Percentiles rank a stretch among this genome's conserved stretches.
Evolutionary conservation across 257 asterid genomes (phyloP).

Genomic region (Primulina huaijiensis): DNA sequence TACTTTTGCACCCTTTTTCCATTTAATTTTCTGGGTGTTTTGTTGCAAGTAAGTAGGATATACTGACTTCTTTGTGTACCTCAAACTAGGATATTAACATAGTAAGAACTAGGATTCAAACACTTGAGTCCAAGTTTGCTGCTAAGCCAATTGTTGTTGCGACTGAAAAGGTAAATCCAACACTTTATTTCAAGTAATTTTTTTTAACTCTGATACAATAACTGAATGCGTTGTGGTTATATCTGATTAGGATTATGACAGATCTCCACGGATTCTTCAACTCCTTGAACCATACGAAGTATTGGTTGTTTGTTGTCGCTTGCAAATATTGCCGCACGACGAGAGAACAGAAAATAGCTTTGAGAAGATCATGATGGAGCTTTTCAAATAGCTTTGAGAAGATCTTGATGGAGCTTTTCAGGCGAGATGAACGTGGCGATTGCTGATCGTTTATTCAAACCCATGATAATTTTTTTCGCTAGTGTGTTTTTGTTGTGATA

Average conservation of each 20-base stretch:
- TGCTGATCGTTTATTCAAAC: neutral
- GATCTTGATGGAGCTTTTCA: conserved; percentile 40
- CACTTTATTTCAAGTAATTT: too few relatives aligned
- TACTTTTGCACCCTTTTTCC: neutral
- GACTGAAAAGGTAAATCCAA: conserved; percentile 71
- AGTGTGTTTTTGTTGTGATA: too few relatives aligned
- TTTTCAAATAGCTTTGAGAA: conserved; percentile 45
- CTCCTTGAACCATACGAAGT: conserved; percentile 49
- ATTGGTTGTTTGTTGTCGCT: conserved; percentile 61
- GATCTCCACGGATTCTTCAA: conserved; percentile 60
- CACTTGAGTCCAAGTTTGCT: conserved; percentile 52
- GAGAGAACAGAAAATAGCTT: conserved; percentile 56
- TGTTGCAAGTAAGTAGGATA: neutral
- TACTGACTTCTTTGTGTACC: conserved; percentile 22
- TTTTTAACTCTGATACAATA: too few relatives aligned
- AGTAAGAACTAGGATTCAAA: conserved; percentile 53
- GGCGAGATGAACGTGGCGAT: neutral
- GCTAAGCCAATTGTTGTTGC: conserved; percentile 56
- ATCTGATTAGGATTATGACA: conserved; percentile 66
- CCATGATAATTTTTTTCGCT: neutral
- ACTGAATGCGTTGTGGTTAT: conserved; percentile 6
- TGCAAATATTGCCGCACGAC: conserved; percentile 49
- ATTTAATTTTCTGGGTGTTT: conserved; percentile 3
- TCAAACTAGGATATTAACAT: conserved; percentile 54
- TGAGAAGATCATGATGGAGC: conserved; percentile 40